These are phyloP conservation scores for Phtheirospermum japonicum DNA, from an alignment of 257 asterid genomes.

Conservation along the genomic window DNA sequence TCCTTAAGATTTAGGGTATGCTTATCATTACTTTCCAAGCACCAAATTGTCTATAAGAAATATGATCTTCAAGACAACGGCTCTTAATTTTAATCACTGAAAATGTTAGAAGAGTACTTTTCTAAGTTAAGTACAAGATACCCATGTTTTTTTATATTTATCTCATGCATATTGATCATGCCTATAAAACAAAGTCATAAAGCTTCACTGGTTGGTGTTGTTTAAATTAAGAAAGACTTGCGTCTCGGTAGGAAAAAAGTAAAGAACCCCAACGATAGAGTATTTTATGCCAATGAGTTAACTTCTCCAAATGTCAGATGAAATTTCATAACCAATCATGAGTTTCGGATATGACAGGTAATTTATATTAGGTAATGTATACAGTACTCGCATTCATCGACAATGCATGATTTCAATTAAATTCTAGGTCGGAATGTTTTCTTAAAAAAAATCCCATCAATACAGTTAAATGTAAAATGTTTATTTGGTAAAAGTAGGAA, in stretches of 20 bases:
- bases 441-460: constrained; percentile 10
- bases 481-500: constrained; percentile 3
- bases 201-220: neutral
- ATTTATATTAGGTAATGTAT: neutral
- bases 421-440: neutral
- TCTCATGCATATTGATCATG: neutral
- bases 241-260: neutral
- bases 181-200: neutral
- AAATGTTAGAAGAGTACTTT: neutral
- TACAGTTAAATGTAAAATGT: neutral
- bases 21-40: constrained; percentile 1
- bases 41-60: neutral
- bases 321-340: neutral
- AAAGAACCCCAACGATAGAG: neutral
- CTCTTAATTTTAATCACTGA: neutral
- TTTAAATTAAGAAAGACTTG: neutral
- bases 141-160: neutral
- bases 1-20: neutral
- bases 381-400: neutral
- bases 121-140: neutral
- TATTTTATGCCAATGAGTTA: constrained; percentile 5
- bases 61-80: neutral
- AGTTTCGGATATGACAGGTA: neutral
- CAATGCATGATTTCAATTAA: neutral
- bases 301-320: neutral